Percentiles rank a stretch among this genome's conserved stretches.
Evolutionary conservation across 164 flowering plant genomes (phyloP).

Genomic region (Santalum album): DNA sequence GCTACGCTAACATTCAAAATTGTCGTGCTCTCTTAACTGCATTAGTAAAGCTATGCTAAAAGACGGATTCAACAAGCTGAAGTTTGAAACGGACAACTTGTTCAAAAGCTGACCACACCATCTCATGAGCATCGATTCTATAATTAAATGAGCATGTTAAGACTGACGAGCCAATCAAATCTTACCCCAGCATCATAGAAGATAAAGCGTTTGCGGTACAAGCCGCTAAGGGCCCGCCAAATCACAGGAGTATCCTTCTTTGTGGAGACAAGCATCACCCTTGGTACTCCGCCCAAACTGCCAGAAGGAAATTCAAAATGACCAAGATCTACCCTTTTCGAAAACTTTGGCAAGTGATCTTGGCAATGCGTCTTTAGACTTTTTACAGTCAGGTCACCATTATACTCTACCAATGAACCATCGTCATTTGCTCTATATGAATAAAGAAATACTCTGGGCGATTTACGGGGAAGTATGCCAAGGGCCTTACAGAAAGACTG

Average conservation of each 20-base stretch:
- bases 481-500: slow-evolving; percentile 58
- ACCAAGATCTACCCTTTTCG: slow-evolving; percentile 46
- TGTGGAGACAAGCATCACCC: slow-evolving; percentile 74
- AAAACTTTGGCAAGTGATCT: slow-evolving; percentile 72
- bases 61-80: too few relatives aligned
- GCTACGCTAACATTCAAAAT: too few relatives aligned
- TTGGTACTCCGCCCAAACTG: slow-evolving; percentile 32
- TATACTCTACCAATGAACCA: slow-evolving; percentile 68
- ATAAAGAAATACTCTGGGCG: slow-evolving; percentile 49
- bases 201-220: slow-evolving; percentile 50
- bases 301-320: slow-evolving; percentile 28
- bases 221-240: slow-evolving; percentile 90
- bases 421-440: slow-evolving; percentile 48
- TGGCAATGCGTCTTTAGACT: slow-evolving; percentile 55
- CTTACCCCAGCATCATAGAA: slow-evolving; percentile 75
- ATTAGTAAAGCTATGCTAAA: too few relatives aligned
- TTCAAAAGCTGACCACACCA: too few relatives aligned
- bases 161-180: too few relatives aligned
- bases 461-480: slow-evolving; percentile 38
- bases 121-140: too few relatives aligned
- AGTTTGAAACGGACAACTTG: too few relatives aligned
- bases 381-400: slow-evolving; percentile 44
- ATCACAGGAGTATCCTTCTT: slow-evolving; percentile 86
- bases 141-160: too few relatives aligned
- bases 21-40: too few relatives aligned